phyloP scores from a whole-genome alignment of 208 protist genomes.

The Trypanosoma cruzi region DNA sequence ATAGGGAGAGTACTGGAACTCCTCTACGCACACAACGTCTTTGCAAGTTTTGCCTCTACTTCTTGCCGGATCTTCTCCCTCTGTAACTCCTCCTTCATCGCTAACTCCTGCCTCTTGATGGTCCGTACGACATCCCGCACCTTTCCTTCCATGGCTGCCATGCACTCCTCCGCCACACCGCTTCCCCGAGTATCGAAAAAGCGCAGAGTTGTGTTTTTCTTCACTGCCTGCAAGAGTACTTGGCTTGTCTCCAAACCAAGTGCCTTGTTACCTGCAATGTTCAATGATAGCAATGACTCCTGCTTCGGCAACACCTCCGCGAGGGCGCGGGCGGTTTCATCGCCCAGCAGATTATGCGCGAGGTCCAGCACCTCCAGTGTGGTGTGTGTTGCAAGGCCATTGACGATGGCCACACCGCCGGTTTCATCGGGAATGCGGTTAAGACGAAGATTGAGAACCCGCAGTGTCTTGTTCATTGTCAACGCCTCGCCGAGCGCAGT shows the following conservation, averaged over 20 bases:
- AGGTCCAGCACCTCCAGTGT: conserved; percentile 67
- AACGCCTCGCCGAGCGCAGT: conserved; percentile 68
- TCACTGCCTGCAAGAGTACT: conserved; percentile 46
- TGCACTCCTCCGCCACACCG: conserved; percentile 43
- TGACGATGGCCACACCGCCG: conserved; percentile 61
- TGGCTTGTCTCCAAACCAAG: conserved; percentile 39
- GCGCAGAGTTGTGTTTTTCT: conserved; percentile 50
- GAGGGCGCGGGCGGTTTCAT: conserved; percentile 44
- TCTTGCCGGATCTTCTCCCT: conserved; percentile 20
- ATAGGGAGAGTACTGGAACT: conserved; percentile 7
- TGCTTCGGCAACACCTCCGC: conserved; percentile 52
- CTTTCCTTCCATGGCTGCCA: conserved; percentile 41
- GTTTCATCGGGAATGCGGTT: conserved; percentile 79
- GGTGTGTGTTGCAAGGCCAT: conserved; percentile 46
- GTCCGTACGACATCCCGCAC: conserved; percentile 47
- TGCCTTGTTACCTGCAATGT: conserved; percentile 68
- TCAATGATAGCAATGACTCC: conserved; percentile 47
- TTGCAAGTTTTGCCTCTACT: conserved; percentile 24
- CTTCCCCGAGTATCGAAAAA: conserved; percentile 71
- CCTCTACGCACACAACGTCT: conserved; percentile 12
- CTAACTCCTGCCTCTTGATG: conserved; percentile 20
- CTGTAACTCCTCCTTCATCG: conserved; percentile 31
- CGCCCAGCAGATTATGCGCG: conserved; percentile 73
- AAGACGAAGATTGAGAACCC: conserved; percentile 66
- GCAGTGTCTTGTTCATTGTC: conserved; percentile 76